Conservation (phyloP, 1,284 basidiomycete species). For the Leccinum pallidistipes region DNA sequence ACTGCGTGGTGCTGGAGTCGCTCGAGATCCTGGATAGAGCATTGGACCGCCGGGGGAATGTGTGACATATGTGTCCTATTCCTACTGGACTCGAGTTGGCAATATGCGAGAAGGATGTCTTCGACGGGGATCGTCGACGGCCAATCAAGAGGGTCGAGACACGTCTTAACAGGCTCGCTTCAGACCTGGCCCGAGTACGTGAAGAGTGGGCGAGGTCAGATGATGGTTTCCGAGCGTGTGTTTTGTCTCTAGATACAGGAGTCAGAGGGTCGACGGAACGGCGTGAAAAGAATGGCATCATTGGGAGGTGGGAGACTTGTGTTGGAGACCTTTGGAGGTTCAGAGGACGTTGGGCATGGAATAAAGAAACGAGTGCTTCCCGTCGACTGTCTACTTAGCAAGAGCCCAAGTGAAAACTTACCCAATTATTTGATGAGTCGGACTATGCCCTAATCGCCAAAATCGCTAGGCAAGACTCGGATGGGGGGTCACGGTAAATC, state of each 20-base stretch:
- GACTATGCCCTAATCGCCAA: slow-evolving; percentile 19
- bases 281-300: slow-evolving; percentile 32
- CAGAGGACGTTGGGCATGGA: slow-evolving; percentile 15
- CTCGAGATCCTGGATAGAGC: slow-evolving; percentile 26
- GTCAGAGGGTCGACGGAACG: slow-evolving; percentile 28
- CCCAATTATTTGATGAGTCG: slow-evolving; percentile 25
- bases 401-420: slow-evolving; percentile 5
- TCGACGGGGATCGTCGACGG: slow-evolving; percentile 25
- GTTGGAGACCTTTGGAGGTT: not conserved
- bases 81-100: slow-evolving; percentile 8
- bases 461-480: slow-evolving; percentile 16
- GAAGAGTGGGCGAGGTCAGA: slow-evolving; percentile 9
- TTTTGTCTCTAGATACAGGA: slow-evolving; percentile 8
- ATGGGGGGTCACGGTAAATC: slow-evolving; percentile 8
- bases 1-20: slow-evolving; percentile 15
- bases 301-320: slow-evolving; percentile 8
- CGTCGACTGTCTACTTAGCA: not conserved
- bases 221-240: slow-evolving; percentile 1
- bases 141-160: slow-evolving; percentile 29
- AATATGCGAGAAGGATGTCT: slow-evolving; percentile 10
- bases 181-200: slow-evolving; percentile 28
- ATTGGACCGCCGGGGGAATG: slow-evolving; percentile 10
- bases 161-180: slow-evolving; percentile 28
- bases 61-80: slow-evolving; percentile 18
- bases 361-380: not conserved